These are phyloP conservation scores for Aspergillus ochraceus DNA, from an alignment of 2,329 filamentous ascomycete species.

Conservation along the genomic window DNA sequence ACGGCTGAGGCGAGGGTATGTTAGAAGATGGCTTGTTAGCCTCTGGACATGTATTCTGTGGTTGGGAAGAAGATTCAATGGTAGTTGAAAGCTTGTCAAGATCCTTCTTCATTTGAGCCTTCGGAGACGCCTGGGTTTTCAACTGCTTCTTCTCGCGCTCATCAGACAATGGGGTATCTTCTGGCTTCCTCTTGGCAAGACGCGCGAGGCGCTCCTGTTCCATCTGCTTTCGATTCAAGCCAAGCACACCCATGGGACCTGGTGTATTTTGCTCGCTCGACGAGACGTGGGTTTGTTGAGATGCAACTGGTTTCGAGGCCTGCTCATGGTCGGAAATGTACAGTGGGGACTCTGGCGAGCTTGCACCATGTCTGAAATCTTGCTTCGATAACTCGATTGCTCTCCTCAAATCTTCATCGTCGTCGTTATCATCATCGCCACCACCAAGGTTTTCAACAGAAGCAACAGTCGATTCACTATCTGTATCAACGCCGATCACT, in stretches of 20 bases:
- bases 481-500: conserved; percentile 26
- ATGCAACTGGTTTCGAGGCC: neutral
- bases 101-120: neutral
- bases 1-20: conserved; percentile 20
- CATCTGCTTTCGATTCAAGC: conserved; percentile 77
- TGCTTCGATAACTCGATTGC: conserved; percentile 38
- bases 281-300: neutral
- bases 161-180: conserved; percentile 32
- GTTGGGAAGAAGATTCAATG: neutral
- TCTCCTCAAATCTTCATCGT: conserved; percentile 38
- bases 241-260: conserved; percentile 42
- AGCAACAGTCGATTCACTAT: conserved; percentile 9
- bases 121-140: conserved; percentile 13
- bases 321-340: neutral
- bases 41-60: neutral
- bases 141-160: conserved; percentile 25
- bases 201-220: conserved; percentile 78
- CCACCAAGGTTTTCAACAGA: neutral
- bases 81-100: neutral
- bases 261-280: neutral
- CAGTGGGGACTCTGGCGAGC: neutral
- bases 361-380: conserved; percentile 13
- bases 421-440: conserved; percentile 15
- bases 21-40: conserved; percentile 10
- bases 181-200: conserved; percentile 58